These are phyloP conservation scores for Emericellopsis atlantica DNA, from an alignment of 2,329 filamentous ascomycete genomes.

Conservation along the genomic window DNA sequence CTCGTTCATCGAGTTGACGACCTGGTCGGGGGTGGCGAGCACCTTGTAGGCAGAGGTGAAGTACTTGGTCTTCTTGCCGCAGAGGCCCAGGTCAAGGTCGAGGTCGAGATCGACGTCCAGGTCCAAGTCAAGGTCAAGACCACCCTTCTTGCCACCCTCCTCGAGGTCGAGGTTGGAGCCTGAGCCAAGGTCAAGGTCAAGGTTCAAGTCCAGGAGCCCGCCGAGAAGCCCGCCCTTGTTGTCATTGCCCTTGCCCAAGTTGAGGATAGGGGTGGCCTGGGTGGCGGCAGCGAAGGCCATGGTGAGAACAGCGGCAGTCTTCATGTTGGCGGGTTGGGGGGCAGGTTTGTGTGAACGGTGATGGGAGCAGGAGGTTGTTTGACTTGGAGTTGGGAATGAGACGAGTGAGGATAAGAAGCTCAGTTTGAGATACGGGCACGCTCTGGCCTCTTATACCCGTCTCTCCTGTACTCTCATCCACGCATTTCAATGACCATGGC, in stretches of 20 bases:
- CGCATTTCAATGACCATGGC: too few relatives aligned
- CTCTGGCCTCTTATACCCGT: too few relatives aligned
- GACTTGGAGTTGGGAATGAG: too few relatives aligned
- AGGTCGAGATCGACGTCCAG: conserved; percentile 2
- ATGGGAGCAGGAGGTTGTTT: too few relatives aligned
- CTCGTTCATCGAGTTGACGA: conserved; percentile 26
- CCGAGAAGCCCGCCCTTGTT: background rate
- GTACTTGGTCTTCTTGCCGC: conserved; percentile 10
- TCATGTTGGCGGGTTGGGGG: conserved; percentile 9
- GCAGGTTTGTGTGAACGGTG: too few relatives aligned
- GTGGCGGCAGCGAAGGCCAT: conserved; percentile 10
- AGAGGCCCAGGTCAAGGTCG: conserved; percentile 6
- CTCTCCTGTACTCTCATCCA: too few relatives aligned
- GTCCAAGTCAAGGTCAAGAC: conserved; percentile 5
- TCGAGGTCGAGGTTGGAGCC: conserved; percentile 5
- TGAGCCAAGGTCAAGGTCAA: conserved; percentile 2
- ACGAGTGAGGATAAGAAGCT: too few relatives aligned
- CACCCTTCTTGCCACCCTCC: conserved; percentile 5
- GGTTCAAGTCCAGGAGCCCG: conserved; percentile 3
- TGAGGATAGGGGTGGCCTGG: conserved; percentile 9
- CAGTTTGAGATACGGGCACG: too few relatives aligned
- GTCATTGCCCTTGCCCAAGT: background rate
- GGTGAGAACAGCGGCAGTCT: conserved; percentile 9
- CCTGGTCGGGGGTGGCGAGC: conserved; percentile 33
- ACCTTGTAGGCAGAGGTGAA: conserved; percentile 39